A percentile compares a stretch with the other conserved stretches of the same genome.
These are phyloP conservation scores for Arthrobotrys musiformis DNA, from an alignment of 2,329 filamentous ascomycete genomes.

Conservation along the genomic window DNA sequence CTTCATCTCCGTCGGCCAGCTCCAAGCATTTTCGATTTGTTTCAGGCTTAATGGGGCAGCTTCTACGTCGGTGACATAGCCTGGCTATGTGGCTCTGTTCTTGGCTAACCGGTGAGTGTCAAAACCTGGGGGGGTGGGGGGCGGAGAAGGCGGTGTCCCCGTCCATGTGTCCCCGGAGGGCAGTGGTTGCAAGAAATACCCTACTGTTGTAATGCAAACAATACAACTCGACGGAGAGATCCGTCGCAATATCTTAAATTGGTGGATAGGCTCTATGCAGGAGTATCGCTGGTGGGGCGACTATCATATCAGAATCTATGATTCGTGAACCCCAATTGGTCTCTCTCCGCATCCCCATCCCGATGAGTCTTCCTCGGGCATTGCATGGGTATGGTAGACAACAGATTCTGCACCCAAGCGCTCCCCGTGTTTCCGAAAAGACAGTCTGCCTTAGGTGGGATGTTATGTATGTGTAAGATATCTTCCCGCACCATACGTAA, in stretches of 20 bases:
- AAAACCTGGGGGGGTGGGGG: neutral
- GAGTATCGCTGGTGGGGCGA: slow-evolving; percentile 28
- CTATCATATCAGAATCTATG: slow-evolving; percentile 40
- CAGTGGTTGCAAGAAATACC: slow-evolving; percentile 11
- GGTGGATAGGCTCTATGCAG: slow-evolving; percentile 10
- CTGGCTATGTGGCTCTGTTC: slow-evolving; percentile 12
- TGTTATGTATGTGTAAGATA: slow-evolving; percentile 3
- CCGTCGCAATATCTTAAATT: slow-evolving; percentile 49
- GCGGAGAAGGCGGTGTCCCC: neutral
- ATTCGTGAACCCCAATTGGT: neutral
- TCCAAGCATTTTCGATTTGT: neutral
- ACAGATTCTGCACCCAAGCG: slow-evolving; percentile 4
- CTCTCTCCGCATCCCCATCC: slow-evolving; percentile 24
- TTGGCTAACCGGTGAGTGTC: slow-evolving; percentile 11
- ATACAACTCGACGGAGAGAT: slow-evolving; percentile 26
- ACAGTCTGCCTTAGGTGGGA: neutral
- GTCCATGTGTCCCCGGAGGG: neutral
- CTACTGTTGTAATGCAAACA: neutral
- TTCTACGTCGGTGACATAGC: slow-evolving; percentile 7
- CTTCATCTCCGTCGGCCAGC: neutral
- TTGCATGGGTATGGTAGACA: slow-evolving; percentile 17
- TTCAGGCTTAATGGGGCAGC: slow-evolving; percentile 35
- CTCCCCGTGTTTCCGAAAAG: slow-evolving; percentile 22
- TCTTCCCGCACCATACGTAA: slow-evolving; percentile 40
- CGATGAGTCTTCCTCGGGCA: neutral